Conservation (phyloP, 2,329 filamentous ascomycete genomes). For the Aspergillus terreus region DNA sequence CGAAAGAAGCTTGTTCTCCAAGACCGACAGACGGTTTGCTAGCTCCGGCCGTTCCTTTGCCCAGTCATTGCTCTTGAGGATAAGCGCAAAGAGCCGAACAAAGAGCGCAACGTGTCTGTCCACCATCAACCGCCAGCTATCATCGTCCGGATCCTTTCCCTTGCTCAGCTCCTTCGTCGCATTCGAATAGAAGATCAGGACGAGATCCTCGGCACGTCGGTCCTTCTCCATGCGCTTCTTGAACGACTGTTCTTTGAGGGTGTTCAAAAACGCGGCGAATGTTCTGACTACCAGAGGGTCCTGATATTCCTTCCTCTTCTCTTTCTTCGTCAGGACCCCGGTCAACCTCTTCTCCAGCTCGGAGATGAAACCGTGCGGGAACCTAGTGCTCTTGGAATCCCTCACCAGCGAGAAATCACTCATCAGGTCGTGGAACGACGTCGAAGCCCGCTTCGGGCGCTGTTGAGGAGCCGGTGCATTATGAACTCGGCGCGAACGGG, state of each 20-base stretch:
- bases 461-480: conserved; percentile 67
- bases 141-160: conserved; percentile 71
- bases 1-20: conserved; percentile 90
- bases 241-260: conserved; percentile 84
- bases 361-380: conserved; percentile 68
- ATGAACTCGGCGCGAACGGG: conserved; percentile 83
- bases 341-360: conserved; percentile 75
- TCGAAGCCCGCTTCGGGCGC: conserved; percentile 65
- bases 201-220: conserved; percentile 82
- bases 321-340: conserved; percentile 74
- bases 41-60: conserved; percentile 82
- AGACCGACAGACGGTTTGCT: conserved; percentile 68
- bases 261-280: conserved; percentile 91
- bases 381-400: conserved; percentile 66
- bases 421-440: conserved; percentile 74
- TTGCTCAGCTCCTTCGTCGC: conserved; percentile 88
- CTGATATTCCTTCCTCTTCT: conserved; percentile 81
- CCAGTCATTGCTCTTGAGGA: conserved; percentile 79
- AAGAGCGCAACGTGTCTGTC: conserved; percentile 95
- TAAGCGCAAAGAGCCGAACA: conserved; percentile 76
- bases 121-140: conserved; percentile 85
- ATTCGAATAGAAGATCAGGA: conserved; percentile 94
- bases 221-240: conserved; percentile 92
- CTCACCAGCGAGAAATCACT: conserved; percentile 74
- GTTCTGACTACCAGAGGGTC: conserved; percentile 89